A percentile compares a stretch with the other conserved stretches of the same genome.
Conservation (phyloP, 257 asterid genomes). For the Thymus mandschuricus region DNA sequence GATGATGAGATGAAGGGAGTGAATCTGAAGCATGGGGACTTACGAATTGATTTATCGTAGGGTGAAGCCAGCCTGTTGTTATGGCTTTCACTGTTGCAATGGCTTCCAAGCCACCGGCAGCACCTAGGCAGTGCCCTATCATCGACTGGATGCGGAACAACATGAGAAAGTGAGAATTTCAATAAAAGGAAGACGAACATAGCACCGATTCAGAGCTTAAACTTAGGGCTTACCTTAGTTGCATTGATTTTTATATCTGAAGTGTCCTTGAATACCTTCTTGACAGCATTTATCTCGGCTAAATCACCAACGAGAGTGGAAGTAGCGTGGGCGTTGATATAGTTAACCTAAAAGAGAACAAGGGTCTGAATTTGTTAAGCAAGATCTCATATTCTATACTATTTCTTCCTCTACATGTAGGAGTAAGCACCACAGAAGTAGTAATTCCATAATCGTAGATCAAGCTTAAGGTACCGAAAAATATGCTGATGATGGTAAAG, state of each 20-base stretch:
- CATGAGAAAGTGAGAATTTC: conserved; percentile 25
- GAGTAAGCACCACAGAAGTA: conserved; percentile 6
- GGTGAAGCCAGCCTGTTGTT: conserved; percentile 93
- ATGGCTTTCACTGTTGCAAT: conserved; percentile 90
- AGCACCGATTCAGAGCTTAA: conserved; percentile 21
- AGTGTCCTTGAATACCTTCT: conserved; percentile 65
- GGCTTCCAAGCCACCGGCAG: conserved; percentile 91
- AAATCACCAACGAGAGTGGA: conserved; percentile 66
- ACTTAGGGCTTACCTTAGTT: conserved; percentile 68
- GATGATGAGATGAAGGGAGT: neutral
- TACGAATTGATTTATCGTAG: conserved; percentile 85
- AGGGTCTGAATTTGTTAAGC: conserved; percentile 15
- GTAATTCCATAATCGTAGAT: neutral
- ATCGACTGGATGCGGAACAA: conserved; percentile 58
- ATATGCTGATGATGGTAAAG: conserved; percentile 7
- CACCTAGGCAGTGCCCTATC: conserved; percentile 95
- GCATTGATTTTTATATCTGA: conserved; percentile 70
- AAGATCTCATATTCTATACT: neutral
- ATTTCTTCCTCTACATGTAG: neutral
- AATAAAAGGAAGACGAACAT: neutral
- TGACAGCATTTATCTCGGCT: conserved; percentile 63
- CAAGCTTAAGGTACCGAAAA: neutral
- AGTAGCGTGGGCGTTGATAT: conserved; percentile 70
- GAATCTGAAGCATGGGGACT: conserved; percentile 28
- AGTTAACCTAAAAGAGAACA: conserved; percentile 58